Evolutionary conservation across 257 asterid genomes (phyloP).

Genomic region (Solanum commersonii): DNA sequence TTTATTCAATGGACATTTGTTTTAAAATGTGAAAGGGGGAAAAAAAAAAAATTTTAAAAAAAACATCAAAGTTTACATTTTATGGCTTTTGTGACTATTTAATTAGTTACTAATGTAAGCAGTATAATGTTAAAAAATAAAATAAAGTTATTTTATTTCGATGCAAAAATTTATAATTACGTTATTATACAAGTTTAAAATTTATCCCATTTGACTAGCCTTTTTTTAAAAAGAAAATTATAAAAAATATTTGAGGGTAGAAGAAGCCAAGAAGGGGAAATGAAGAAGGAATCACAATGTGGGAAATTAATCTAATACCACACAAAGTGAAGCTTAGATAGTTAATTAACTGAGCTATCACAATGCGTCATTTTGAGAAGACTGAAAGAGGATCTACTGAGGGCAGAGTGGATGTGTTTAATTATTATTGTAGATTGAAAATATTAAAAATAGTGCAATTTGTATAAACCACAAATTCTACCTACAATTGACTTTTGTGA

Average conservation of each 20-base stretch:
- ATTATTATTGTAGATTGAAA: background rate
- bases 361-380: background rate
- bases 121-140: background rate
- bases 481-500: background rate
- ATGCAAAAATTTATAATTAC: background rate
- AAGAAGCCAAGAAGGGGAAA: too few relatives aligned
- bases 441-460: background rate
- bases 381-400: background rate
- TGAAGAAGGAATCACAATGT: background rate
- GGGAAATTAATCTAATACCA: too few relatives aligned
- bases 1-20: too few relatives aligned
- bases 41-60: too few relatives aligned
- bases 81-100: background rate
- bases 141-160: background rate
- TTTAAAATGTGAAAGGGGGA: too few relatives aligned
- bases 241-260: background rate
- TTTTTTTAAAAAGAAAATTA: too few relatives aligned
- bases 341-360: too few relatives aligned
- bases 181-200: background rate
- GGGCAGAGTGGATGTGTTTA: background rate
- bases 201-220: too few relatives aligned
- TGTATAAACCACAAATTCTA: background rate
- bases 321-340: fast-evolving
- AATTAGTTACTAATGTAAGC: too few relatives aligned
- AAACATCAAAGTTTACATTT: too few relatives aligned